phyloP scores from a whole-genome alignment of 2,329 filamentous ascomycete species.

The Colletotrichum zoysiae region DNA sequence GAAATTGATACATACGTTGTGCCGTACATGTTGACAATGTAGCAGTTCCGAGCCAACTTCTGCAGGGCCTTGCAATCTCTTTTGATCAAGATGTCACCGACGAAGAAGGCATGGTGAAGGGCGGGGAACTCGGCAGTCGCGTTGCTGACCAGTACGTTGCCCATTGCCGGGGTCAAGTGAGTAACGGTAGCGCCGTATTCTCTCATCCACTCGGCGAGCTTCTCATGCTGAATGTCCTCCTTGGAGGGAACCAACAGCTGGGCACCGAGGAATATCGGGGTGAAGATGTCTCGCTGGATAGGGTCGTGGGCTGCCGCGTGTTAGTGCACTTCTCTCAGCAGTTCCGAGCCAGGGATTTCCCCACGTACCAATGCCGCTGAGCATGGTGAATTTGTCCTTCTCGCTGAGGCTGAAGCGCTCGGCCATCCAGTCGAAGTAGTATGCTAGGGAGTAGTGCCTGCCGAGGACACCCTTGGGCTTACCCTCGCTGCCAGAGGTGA shows the following conservation, averaged over 20 bases:
- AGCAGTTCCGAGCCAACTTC: slow-evolving; percentile 72
- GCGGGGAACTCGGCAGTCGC: slow-evolving; percentile 81
- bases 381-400: slow-evolving; percentile 82
- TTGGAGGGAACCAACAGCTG: slow-evolving; percentile 32
- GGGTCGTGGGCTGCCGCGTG: slow-evolving; percentile 71
- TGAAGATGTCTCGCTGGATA: slow-evolving; percentile 84
- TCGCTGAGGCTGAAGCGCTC: slow-evolving; percentile 78
- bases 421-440: slow-evolving; percentile 96
- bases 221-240: slow-evolving; percentile 89
- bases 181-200: slow-evolving; percentile 76
- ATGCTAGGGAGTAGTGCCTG: slow-evolving; percentile 85
- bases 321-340: slow-evolving; percentile 2
- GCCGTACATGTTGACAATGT: slow-evolving; percentile 89
- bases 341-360: not conserved
- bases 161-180: slow-evolving; percentile 96
- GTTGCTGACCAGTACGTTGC: slow-evolving; percentile 91
- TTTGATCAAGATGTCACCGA: slow-evolving; percentile 90
- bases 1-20: slow-evolving; percentile 66
- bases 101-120: slow-evolving; percentile 87
- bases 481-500: slow-evolving; percentile 77
- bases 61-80: slow-evolving; percentile 84
- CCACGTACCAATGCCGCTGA: slow-evolving; percentile 72
- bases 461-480: slow-evolving; percentile 71
- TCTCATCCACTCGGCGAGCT: slow-evolving; percentile 86
- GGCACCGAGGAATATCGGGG: slow-evolving; percentile 80